Conservation (phyloP, 345 rosid species). For the Nasturtium officinale region DNA sequence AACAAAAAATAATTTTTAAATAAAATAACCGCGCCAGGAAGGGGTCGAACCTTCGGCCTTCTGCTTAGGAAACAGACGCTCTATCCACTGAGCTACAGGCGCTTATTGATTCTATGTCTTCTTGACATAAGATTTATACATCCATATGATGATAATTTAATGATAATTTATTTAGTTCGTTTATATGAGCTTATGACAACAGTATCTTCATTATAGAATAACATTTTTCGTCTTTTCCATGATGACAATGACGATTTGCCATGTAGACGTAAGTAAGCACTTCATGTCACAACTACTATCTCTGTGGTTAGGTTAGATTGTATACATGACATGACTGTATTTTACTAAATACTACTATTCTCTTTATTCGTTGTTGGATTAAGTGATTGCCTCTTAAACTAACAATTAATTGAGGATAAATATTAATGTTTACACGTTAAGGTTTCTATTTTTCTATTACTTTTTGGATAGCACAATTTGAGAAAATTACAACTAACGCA, state of each 20-base stretch:
- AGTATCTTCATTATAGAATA: no score
- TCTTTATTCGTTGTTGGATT: conserved; percentile 27
- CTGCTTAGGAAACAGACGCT: conserved; percentile 99
- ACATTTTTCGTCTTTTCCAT: not conserved
- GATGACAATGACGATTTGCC: conserved; percentile 9
- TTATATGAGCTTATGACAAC: not conserved
- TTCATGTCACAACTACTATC: conserved; percentile 33
- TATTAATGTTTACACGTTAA: not conserved
- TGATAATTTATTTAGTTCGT: not conserved
- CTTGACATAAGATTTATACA: no score
- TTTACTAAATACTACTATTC: not conserved
- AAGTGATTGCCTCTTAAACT: conserved; percentile 6
- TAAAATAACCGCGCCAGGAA: conserved; percentile 68
- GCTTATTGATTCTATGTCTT: no score
- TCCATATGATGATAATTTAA: not conserved
- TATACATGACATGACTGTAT: not conserved
- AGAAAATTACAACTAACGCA: not conserved
- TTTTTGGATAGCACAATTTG: not conserved
- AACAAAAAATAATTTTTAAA: no score
- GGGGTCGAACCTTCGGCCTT: conserved; percentile 96
- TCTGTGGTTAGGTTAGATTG: conserved; percentile 33
- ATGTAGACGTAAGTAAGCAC: conserved; percentile 17
- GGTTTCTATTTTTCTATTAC: not conserved
- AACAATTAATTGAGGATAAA: not conserved
- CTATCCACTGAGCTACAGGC: conserved; percentile 96